Conservation (phyloP, 306 rosid species). For the Heteromeles arbutifolia region DNA sequence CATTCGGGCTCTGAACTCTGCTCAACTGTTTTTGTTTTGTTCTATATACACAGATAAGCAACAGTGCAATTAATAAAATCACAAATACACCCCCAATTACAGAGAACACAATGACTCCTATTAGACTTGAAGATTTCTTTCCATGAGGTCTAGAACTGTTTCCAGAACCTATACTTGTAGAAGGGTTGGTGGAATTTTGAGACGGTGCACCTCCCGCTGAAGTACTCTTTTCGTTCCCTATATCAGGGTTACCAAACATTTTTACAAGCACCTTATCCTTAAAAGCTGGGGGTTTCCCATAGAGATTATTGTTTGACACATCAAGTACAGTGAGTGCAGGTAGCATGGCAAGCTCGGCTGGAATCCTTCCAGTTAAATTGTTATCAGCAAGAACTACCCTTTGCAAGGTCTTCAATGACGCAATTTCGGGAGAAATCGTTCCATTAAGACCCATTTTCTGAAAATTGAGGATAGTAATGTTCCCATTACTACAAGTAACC, state of each 20-base stretch:
- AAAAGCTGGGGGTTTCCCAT: slow-evolving; percentile 60
- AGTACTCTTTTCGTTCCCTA: slow-evolving; percentile 48
- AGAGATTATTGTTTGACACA: slow-evolving; percentile 55
- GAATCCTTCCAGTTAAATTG: slow-evolving; percentile 61
- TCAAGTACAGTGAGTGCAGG: slow-evolving; percentile 51
- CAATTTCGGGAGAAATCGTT: slow-evolving; percentile 53
- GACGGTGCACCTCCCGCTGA: slow-evolving; percentile 19
- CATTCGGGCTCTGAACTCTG: slow-evolving; percentile 84
- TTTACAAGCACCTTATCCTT: slow-evolving; percentile 40
- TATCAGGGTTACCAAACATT: slow-evolving; percentile 48
- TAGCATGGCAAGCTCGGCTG: slow-evolving; percentile 49
- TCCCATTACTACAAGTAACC: slow-evolving; percentile 49
- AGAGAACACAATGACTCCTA: slow-evolving; percentile 53
- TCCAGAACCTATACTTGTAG: slow-evolving; percentile 14
- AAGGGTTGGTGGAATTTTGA: slow-evolving; percentile 15
- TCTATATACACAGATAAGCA: slow-evolving; percentile 56
- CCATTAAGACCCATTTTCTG: slow-evolving; percentile 74
- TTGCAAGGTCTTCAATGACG: slow-evolving; percentile 45
- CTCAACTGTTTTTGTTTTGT: slow-evolving; percentile 61
- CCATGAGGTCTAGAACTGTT: slow-evolving; percentile 22
- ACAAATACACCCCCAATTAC: slow-evolving; percentile 51
- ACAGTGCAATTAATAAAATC: slow-evolving; percentile 43
- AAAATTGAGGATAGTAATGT: slow-evolving; percentile 56
- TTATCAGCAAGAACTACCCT: slow-evolving; percentile 62
- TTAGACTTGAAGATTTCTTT: slow-evolving; percentile 40